Percentiles rank a stretch among this genome's conserved stretches.
These are phyloP conservation scores for Litsea cubeba DNA, from an alignment of 164 flowering plant species.

Conservation along the genomic window DNA sequence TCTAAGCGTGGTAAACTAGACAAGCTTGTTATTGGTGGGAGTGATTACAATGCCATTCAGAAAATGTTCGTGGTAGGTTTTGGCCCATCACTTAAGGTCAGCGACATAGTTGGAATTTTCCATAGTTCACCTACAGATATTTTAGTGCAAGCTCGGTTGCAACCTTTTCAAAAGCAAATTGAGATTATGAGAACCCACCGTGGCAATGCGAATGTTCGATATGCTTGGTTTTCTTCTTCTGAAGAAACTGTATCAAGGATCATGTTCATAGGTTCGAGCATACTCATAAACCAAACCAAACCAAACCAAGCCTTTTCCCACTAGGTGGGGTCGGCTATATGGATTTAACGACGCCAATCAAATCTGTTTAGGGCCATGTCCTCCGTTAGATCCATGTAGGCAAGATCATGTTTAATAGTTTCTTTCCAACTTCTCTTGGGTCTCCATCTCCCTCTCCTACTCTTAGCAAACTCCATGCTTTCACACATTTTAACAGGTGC, in stretches of 20 bases:
- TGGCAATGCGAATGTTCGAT: constrained; percentile 72
- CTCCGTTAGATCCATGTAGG: too few relatives aligned
- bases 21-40: constrained; percentile 1
- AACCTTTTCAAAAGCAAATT: constrained; percentile 69
- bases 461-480: too few relatives aligned
- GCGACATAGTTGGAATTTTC: constrained; percentile 37
- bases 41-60: neutral
- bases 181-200: constrained; percentile 54
- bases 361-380: too few relatives aligned
- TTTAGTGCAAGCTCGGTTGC: constrained; percentile 33
- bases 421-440: too few relatives aligned
- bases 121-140: constrained; percentile 22
- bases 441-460: too few relatives aligned
- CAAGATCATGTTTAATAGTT: too few relatives aligned
- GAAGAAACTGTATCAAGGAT: constrained; percentile 39
- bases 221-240: constrained; percentile 80
- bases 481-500: too few relatives aligned
- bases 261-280: constrained; percentile 61
- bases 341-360: too few relatives aligned
- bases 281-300: too few relatives aligned
- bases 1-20: constrained; percentile 2
- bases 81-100: constrained; percentile 21
- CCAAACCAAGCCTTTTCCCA: too few relatives aligned
- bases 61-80: constrained; percentile 23
- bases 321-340: too few relatives aligned